Percentiles rank a stretch among this genome's conserved stretches.
Conservation (phyloP, 345 rosid species). For the Euphorbia lathyris region DNA sequence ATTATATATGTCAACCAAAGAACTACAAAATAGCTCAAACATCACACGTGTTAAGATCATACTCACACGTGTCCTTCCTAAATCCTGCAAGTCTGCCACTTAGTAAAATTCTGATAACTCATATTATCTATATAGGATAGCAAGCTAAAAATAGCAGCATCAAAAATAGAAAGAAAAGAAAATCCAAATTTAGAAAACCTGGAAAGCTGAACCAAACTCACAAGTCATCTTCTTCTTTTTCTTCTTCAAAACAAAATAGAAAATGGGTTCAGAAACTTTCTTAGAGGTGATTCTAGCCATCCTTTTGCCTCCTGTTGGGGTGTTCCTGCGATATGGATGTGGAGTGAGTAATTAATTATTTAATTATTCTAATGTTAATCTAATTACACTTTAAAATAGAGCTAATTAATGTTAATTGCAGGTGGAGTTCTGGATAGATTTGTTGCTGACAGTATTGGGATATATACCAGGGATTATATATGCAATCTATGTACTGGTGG, state of each 20-base stretch:
- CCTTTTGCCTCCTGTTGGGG: conserved; percentile 85
- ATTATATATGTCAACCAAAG: not conserved
- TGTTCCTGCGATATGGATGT: conserved; percentile 89
- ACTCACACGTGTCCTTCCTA: conserved; percentile 7
- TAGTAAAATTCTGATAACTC: not conserved
- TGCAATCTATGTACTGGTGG: conserved; percentile 76
- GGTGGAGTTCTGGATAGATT: conserved; percentile 88
- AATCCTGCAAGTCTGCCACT: not conserved
- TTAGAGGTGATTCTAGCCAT: conserved; percentile 81
- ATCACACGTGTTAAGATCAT: conserved; percentile 3
- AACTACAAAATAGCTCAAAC: not conserved
- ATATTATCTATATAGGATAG: not conserved
- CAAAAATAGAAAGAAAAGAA: not conserved
- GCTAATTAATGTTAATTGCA: conserved; percentile 27
- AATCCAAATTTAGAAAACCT: conserved; percentile 1
- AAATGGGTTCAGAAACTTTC: conserved; percentile 81
- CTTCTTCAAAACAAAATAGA: not conserved
- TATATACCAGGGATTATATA: conserved; percentile 88
- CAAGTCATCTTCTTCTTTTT: not conserved
- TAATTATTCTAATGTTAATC: not conserved
- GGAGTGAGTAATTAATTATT: conserved; percentile 44
- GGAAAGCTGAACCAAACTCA: not conserved
- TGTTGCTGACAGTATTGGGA: conserved; percentile 71
- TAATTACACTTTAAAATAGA: not conserved
- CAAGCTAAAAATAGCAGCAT: not conserved